Base-by-base conservation (phyloP, 345 rosid species). In the Conringia planisiliqua region DNA sequence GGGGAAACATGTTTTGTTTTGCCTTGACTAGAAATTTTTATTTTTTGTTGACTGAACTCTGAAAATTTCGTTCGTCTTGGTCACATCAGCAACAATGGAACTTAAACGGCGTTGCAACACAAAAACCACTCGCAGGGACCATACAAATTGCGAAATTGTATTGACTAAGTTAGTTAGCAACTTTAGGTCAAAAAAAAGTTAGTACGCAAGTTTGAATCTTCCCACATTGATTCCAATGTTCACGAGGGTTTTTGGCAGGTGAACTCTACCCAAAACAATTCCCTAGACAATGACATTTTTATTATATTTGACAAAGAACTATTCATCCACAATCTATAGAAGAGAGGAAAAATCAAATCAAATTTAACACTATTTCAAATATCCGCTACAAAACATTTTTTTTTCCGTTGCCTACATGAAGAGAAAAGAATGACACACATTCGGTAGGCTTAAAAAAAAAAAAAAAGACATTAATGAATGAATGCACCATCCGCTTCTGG, bases 241-340 rank as follows among this genome's bases (percentile, higher is more conserved):
- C 80, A 71, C 80, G 80, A 65, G 80, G 67, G 29, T n/a, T 65
- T 77, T 77, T 71, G 80, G 62, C 76, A 71, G 80, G 80, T 70
- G 66, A 70, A 64, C 76, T 70, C 71, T 77, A 71, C 72, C 56
- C 32, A 59, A 18, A 29, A 47, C 43, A 27, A 29, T 43, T 29
- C 35, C 43, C 12, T 40, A 40, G 1, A 11, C 24, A 16, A 16
- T 26, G 20, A n/a, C 4, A 0, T 22, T 0, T 30, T 20, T 18
- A 29, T 43, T 43, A 36, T 54, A 29, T 32, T 30, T 5, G 14
- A 4, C 13, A 10, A 24, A 72, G 10, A 24, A 16, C 18, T 46
- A 73, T 56, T 65, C 7, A 36, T 46, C 29, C 38, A n/a, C 62
- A 32, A 10, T 44, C 4, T 46, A 9, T 32, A 32, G 3, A 43